Conservation (phyloP, 108 stramenopile genomes). For the Nannochloropsis oceanica region DNA sequence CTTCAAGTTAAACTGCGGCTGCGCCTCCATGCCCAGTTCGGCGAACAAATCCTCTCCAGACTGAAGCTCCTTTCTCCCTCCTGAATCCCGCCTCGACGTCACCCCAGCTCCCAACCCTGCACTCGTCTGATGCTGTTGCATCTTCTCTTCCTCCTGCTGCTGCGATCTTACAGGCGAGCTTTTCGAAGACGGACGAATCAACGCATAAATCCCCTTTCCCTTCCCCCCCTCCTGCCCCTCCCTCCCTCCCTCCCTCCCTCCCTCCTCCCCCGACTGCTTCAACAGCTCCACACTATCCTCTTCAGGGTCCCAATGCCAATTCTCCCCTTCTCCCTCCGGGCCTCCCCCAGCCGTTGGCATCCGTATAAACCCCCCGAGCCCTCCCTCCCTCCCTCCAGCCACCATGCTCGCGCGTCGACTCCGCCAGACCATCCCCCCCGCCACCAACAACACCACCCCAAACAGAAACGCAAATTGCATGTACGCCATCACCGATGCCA, state of each 20-base stretch:
- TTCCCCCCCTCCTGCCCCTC: too few species aligned
- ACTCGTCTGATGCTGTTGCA: too few species aligned
- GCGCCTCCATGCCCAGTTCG: neutral
- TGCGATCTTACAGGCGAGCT: too few species aligned
- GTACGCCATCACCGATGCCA: neutral
- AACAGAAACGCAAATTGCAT: neutral
- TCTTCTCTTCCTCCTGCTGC: too few species aligned
- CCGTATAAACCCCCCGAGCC: neutral
- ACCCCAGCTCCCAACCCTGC: too few species aligned
- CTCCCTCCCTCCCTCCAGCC: neutral
- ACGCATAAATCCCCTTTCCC: too few species aligned
- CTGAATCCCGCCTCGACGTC: neutral
- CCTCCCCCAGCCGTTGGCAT: neutral
- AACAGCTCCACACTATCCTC: neutral
- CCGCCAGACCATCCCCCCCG: neutral
- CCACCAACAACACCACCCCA: neutral
- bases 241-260: neutral
- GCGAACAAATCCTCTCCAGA: neutral
- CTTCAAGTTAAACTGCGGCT: neutral
- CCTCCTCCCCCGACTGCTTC: neutral
- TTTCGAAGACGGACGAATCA: too few species aligned
- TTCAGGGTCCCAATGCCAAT: neutral
- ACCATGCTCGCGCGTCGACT: neutral
- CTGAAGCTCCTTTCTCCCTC: neutral
- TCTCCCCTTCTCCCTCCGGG: neutral